phyloP scores from a whole-genome alignment of 2,329 filamentous ascomycete genomes.

The Capronia epimyces region DNA sequence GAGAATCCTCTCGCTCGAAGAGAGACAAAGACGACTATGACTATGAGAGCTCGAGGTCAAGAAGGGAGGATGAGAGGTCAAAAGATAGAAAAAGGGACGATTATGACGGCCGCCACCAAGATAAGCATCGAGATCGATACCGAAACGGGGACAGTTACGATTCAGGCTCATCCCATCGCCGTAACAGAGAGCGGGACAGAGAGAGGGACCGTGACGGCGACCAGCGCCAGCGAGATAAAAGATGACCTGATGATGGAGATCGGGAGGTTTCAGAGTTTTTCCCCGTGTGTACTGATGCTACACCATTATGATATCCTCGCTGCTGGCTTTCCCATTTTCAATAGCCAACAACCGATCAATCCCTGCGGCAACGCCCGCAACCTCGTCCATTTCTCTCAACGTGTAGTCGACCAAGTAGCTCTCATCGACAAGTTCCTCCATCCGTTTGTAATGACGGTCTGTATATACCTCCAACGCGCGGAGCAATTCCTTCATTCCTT shows the following conservation, averaged over 20 bases:
- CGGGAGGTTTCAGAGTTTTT: neutral
- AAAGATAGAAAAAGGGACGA: slow-evolving; percentile 37
- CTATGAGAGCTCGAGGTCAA: slow-evolving; percentile 26
- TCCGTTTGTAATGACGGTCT: slow-evolving; percentile 81
- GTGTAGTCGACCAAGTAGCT: slow-evolving; percentile 94
- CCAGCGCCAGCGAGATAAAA: slow-evolving; percentile 28
- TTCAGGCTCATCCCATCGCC: slow-evolving; percentile 26
- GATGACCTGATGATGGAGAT: slow-evolving; percentile 2
- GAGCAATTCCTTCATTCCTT: slow-evolving; percentile 67
- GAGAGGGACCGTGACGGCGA: slow-evolving; percentile 24
- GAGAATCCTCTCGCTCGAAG: slow-evolving; percentile 19
- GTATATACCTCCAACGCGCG: slow-evolving; percentile 87
- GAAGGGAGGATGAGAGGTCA: slow-evolving; percentile 34
- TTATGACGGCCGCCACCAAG: slow-evolving; percentile 31
- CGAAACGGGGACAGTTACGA: slow-evolving; percentile 30
- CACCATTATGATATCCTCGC: slow-evolving; percentile 18
- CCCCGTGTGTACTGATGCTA: neutral
- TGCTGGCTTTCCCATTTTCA: slow-evolving; percentile 5
- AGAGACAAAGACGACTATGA: slow-evolving; percentile 27
- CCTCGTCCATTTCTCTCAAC: slow-evolving; percentile 81
- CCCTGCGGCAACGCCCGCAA: slow-evolving; percentile 40
- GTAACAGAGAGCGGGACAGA: slow-evolving; percentile 28
- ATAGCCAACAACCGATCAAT: slow-evolving; percentile 11
- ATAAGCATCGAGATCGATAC: slow-evolving; percentile 33
- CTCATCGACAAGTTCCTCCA: slow-evolving; percentile 88